These are phyloP conservation scores for Anacardium occidentale DNA, from an alignment of 345 rosid species.

Conservation along the genomic window DNA sequence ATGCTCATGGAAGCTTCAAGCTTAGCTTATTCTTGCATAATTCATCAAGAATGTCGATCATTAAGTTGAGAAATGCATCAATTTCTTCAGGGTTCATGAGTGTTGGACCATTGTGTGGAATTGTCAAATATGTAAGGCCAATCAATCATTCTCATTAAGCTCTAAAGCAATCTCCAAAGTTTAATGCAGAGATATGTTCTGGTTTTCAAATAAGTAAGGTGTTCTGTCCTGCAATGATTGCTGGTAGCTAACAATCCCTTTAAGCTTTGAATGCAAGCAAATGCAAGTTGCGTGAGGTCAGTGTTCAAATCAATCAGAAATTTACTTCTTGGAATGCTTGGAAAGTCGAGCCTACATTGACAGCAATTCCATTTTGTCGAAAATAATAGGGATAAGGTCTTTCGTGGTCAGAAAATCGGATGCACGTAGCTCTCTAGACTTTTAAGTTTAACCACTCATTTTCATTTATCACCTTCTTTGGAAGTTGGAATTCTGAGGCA, in stretches of 20 bases:
- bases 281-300: conserved; percentile 26
- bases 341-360: background rate
- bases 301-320: conserved; percentile 20
- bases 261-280: conserved; percentile 29
- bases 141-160: conserved; percentile 13
- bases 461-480: background rate
- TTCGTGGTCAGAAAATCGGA: conserved; percentile 12
- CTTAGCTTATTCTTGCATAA: background rate
- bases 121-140: conserved; percentile 1
- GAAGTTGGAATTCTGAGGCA: conserved; percentile 22
- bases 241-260: conserved; percentile 20
- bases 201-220: conserved; percentile 15
- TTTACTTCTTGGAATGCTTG: conserved; percentile 11
- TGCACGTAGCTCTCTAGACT: conserved; percentile 1
- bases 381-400: background rate
- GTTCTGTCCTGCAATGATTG: conserved; percentile 3
- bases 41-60: background rate
- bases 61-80: background rate
- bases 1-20: background rate
- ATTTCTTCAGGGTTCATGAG: background rate
- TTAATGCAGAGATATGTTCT: background rate
- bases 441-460: conserved; percentile 23
- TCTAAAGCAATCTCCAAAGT: background rate
- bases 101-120: background rate
- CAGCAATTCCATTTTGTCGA: background rate